Conservation (phyloP, 805 yeast species). For the Barnettozyma populi region DNA sequence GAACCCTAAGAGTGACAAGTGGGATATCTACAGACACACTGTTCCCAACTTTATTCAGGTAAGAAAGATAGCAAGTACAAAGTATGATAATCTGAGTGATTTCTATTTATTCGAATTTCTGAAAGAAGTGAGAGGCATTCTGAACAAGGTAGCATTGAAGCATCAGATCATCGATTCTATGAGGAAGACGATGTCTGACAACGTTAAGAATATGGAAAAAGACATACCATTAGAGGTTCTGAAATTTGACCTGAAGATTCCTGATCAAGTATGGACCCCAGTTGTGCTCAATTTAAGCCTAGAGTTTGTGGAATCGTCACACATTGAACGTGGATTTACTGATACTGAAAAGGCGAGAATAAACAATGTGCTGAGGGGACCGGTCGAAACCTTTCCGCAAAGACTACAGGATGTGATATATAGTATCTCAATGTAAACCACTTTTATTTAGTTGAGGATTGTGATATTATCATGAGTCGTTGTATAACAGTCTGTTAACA, state of each 20-base stretch:
- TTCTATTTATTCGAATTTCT: constrained; percentile 11
- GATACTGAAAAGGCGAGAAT: constrained; percentile 20
- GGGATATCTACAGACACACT: constrained; percentile 34
- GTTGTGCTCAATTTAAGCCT: constrained; percentile 14
- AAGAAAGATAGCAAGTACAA: constrained; percentile 8
- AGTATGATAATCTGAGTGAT: constrained; percentile 18
- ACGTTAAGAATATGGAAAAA: constrained; percentile 15
- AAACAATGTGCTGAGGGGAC: constrained; percentile 18
- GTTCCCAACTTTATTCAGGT: constrained; percentile 27
- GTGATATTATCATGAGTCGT: neutral
- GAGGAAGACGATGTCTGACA: neutral
- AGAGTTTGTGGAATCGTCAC: constrained; percentile 14
- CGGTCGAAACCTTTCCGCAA: constrained; percentile 8
- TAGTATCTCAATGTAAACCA: constrained; percentile 8
- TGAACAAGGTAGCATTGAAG: constrained; percentile 16
- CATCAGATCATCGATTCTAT: constrained; percentile 19
- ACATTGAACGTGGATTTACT: constrained; percentile 17
- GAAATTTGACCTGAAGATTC: constrained; percentile 14
- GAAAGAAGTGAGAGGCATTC: constrained; percentile 9
- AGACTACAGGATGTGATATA: constrained; percentile 16
- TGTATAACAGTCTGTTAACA: neutral
- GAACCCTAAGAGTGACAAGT: constrained; percentile 22
- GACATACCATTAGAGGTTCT: constrained; percentile 18
- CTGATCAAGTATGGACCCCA: constrained; percentile 8
- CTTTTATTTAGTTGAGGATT: no score